Base-by-base conservation (phyloP, 345 rosid species). In the Arabis alpina region DNA sequence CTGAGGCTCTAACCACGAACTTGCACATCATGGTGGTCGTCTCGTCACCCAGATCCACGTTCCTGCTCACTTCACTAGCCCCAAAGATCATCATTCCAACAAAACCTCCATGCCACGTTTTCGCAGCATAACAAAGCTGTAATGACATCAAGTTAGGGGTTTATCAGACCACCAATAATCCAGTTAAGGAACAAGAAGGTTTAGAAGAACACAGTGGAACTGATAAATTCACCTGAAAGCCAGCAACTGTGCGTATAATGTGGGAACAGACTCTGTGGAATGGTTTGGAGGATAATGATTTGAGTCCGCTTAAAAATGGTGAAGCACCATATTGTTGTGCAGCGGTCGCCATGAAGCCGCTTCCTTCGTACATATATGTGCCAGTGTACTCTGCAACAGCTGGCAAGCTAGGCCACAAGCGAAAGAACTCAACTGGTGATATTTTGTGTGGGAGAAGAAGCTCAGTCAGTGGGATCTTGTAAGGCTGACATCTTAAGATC, bases 61-160 rank as follows among this genome's bases (percentile, higher is more conserved):
- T 91, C 79, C 99, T 85, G 84, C 97, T 94, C 54, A 94, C 95
- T 83, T 94, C 99, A 83, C 96, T 94, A 66, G 99, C 96, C 68
- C 99, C 99, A 76, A 94, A 91, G 34, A 94, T 74, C 97, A 89
- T 94, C 95, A 94, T 70, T 34, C 97, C 96, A 74, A 93, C 60
- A 76, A 89, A 91, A 59, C 97, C 97, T 60, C 97, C 97, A 74
- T 85, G 87, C 98, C 97, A 93, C 45, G 97, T 93, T 78, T 93
- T 93, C 60, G 97, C 99, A 63, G 96, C 95, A 75, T 86, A 89
- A 69, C 99, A 93, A 74, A 89, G 91, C 99, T 91, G 88, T 66
- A 14, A 45, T 40, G 27, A 69, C 53, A 63, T 32, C 16, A 42
- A 67, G 39, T 40, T 30, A 41, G 58, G 57, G 24, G 54, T 75